Base-by-base conservation (phyloP, 2,329 filamentous ascomycete species). In the Fusarium sarcochroum region DNA sequence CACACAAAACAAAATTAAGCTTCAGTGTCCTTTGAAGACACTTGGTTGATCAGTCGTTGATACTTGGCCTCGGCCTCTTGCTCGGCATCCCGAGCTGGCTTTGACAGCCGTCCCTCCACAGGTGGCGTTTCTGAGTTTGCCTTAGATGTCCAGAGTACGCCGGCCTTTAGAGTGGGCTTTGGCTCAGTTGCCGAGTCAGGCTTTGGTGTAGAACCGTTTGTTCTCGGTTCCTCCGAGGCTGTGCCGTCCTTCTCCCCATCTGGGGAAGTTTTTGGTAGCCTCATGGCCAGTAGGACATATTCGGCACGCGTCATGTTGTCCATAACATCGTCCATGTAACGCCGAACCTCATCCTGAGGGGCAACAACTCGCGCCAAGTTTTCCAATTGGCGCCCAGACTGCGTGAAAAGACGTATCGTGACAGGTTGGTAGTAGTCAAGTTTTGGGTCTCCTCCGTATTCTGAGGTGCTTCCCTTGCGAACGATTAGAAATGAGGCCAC, bases 401-500 rank as follows among this genome's bases (percentile, higher is more conserved):
- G 80, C 0, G 87, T 83, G 58, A 84, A 85, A 23, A 92, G 77
- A 18, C 88, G 85, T 52, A 92, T 85, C 0, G 86, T 91, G 27
- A 94, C 85, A 3, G 92, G 92, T 70, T 94, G 91, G 75, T 93
- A 95, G 78, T 92, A 93, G 72, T 93, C 89, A 14, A 90, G 79
- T 10, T 83, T 80, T 1, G 87, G 87, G 65, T 91, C 87, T n/a
- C 86, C 87, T 57, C 86, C 84, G 59, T 89, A 88, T 70, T 91
- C 89, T 3, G 88, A 86, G n/a, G 82, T 83, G 70, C 89, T 90
- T 30, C 90, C 91, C 76, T 90, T 91, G 48, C 91, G 89, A 7
- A 93, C 91, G 61, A 94, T 89, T 13, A 96, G 82, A 74, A 95
- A 96, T 1, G 91, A 94, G 5, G 90, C 90, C 42, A 93, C 85